Evolutionary conservation across 1,139 yeast species (phyloP).

Genomic region (Pichia sp.): DNA sequence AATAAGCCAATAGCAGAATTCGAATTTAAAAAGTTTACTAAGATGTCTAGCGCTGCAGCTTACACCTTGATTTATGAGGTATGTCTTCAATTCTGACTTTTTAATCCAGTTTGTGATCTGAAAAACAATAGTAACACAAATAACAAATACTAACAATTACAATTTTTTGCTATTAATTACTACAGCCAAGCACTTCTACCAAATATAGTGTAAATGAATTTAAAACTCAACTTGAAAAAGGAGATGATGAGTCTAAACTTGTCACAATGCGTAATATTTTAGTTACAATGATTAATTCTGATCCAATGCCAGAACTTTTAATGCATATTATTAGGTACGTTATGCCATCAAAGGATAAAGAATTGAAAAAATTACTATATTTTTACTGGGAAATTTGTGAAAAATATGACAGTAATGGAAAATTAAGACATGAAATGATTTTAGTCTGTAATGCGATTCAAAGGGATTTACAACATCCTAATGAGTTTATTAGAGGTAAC

Average conservation of each 20-base stretch:
- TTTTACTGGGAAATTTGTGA: constrained; percentile 99
- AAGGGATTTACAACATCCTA: constrained; percentile 96
- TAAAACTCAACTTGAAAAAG: constrained; percentile 76
- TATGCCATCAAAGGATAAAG: constrained; percentile 91
- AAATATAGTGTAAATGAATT: constrained; percentile 73
- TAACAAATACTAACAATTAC: background rate
- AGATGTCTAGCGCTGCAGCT: constrained; percentile 34
- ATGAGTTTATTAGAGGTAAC: constrained; percentile 93
- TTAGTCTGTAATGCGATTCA: constrained; percentile 96
- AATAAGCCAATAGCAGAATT: background rate
- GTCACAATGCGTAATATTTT: constrained; percentile 86
- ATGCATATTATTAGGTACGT: constrained; percentile 97
- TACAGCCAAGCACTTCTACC: constrained; percentile 55
- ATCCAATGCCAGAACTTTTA: constrained; percentile 86
- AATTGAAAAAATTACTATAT: constrained; percentile 83
- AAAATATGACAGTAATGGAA: constrained; percentile 79
- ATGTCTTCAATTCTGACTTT: constrained; percentile 13
- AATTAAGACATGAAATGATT: constrained; percentile 96
- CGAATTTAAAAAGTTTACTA: background rate
- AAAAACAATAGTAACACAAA: no score
- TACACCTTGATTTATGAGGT: constrained; percentile 67
- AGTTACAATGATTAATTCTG: constrained; percentile 85
- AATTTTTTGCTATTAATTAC: constrained; percentile 1
- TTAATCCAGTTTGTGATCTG: no score
- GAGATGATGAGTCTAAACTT: constrained; percentile 80